A percentile compares a stretch with the other conserved stretches of the same genome.
Conservation (phyloP, 2,329 filamentous ascomycete species). For the Chaetomium sp. region DNA sequence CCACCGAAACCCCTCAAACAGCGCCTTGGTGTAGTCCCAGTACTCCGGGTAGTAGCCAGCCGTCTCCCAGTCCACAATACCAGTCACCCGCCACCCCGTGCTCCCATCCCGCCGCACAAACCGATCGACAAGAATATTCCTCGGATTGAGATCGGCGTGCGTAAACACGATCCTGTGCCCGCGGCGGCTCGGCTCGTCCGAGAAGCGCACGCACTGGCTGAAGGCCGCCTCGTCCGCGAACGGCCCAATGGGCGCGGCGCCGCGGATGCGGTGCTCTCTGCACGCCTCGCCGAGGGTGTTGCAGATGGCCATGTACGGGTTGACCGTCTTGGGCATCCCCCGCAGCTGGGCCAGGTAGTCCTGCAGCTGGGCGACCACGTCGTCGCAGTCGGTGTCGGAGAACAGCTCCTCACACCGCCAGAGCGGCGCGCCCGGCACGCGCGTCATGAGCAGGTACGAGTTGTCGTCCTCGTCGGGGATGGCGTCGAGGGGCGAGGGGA, state of each 20-base stretch:
- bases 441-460: conserved; percentile 34
- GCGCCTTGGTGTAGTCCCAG: conserved; percentile 38
- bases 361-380: conserved; percentile 35
- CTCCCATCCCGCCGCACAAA: conserved; percentile 31
- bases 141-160: conserved; percentile 41
- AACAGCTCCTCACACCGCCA: conserved; percentile 33
- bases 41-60: conserved; percentile 39
- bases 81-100: conserved; percentile 35
- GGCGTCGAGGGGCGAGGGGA: conserved; percentile 36
- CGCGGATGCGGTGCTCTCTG: conserved; percentile 37
- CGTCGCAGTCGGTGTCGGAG: conserved; percentile 34
- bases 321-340: conserved; percentile 31
- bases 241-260: conserved; percentile 22
- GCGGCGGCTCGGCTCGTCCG: conserved; percentile 38
- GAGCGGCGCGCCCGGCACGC: conserved; percentile 32
- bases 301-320: conserved; percentile 34
- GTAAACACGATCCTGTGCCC: conserved; percentile 41
- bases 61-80: conserved; percentile 40
- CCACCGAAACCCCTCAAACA: conserved; percentile 34
- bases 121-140: conserved; percentile 40
- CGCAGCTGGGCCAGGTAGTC: conserved; percentile 38
- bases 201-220: conserved; percentile 37
- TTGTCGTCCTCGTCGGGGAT: conserved; percentile 14
- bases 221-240: conserved; percentile 35
- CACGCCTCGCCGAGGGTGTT: conserved; percentile 38